Evolutionary conservation across 208 protist genomes (phyloP), one percentile per base, ranked within the genome.

Genomic region (Leishmania amazonensis): DNA sequence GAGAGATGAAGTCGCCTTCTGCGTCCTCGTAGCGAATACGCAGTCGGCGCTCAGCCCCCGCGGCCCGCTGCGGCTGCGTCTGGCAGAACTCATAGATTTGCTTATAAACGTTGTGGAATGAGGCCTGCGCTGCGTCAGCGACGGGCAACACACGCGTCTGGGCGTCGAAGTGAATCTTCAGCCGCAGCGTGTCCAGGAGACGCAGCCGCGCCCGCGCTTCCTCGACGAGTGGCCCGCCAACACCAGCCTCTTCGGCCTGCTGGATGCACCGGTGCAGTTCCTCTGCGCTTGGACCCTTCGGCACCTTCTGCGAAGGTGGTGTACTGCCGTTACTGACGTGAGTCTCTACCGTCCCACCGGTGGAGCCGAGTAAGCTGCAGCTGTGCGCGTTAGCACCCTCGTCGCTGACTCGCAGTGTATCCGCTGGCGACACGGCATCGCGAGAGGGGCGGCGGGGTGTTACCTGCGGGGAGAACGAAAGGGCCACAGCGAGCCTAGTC

Each of bases 81-180:
- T 80, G 85, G 77, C 93, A 96, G 51, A 91, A 77, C 21, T 76
- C 86, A 62, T 87, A 85, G 24, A 96, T 83, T 60, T 91, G 88
- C 35, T 88, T 79, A 83, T 92, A 92, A 38, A 96, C 87, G 15
- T 89, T 84, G 1, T 65, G 72, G 85, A 95, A 96, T 15, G 40
- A 81, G 40, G 85, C 76, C 5, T 81, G 79, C 11, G 88, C 76
- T 17, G 90, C 90, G 19, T 91, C 86, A 9, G 64, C 45, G 35
- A 95, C 62, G 35, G 85, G 85, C 73, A 97, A 21, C 70, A 97
- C 79, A 13, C 92, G 91, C 13, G 90, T 88, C 70, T 95, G 87
- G 3, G 89, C 90, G 51, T 93, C 89, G 76, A 94, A 95, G 87
- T 95, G 94, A 28, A 97, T 86, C 80, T 97, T 97, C 58, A 97